A percentile compares a stretch with the other conserved stretches of the same genome.
These are phyloP conservation scores for Psophocarpus tetragonolobus DNA, from an alignment of 306 rosid species.

Conservation along the genomic window DNA sequence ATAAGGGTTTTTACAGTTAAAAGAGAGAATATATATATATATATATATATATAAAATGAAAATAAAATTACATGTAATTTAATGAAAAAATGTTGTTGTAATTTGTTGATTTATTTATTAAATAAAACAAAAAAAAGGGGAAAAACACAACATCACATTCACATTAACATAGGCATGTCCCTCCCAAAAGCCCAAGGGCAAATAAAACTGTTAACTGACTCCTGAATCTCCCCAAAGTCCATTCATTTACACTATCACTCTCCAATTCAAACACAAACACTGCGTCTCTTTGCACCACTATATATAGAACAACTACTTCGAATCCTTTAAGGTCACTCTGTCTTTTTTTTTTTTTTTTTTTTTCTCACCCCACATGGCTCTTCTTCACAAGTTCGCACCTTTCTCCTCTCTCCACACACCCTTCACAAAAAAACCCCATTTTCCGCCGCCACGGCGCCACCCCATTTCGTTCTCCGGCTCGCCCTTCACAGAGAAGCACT, in stretches of 20 bases:
- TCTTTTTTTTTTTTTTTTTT: background rate
- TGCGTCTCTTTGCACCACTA: background rate
- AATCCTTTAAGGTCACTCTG: background rate
- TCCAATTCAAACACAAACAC: slow-evolving; percentile 29
- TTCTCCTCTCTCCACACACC: slow-evolving; percentile 41
- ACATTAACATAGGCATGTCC: slow-evolving; percentile 6
- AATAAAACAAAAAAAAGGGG: background rate
- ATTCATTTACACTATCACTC: background rate
- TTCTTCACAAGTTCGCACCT: slow-evolving; percentile 45
- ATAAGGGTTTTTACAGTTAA: too few species aligned
- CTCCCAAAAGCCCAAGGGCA: slow-evolving; percentile 39
- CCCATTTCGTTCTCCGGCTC: slow-evolving; percentile 56
- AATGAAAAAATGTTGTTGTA: too few species aligned
- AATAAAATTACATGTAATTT: too few species aligned
- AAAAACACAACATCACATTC: background rate
- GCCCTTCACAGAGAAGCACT: slow-evolving; percentile 87
- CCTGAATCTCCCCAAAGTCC: slow-evolving; percentile 43
- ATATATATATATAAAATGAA: too few species aligned
- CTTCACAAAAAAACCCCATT: slow-evolving; percentile 30
- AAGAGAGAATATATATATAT: too few species aligned
- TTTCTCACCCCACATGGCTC: slow-evolving; percentile 53
- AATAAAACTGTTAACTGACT: slow-evolving; percentile 37
- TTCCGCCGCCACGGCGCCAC: slow-evolving; percentile 27
- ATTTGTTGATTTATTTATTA: background rate
- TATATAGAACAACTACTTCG: background rate